Evolutionary conservation across 2,329 filamentous ascomycete genomes (phyloP).

Genomic region (Clonostachys rosea): DNA sequence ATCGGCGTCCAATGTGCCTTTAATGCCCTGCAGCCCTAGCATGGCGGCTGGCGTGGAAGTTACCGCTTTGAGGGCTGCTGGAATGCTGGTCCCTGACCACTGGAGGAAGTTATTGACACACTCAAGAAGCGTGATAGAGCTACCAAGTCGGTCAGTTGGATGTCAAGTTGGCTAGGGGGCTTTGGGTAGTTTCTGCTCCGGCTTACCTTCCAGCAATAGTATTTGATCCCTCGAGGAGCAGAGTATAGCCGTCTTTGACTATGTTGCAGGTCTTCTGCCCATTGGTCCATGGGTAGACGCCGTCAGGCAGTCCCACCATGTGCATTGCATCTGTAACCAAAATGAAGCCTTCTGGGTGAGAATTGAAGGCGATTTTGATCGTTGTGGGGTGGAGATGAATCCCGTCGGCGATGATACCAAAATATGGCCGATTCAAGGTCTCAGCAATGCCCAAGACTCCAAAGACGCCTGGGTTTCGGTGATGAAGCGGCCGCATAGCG

Average conservation of each 20-base stretch:
- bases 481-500: conserved; percentile 85
- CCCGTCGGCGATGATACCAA: conserved; percentile 86
- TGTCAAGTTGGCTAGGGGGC: background rate
- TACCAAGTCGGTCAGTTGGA: conserved; percentile 15
- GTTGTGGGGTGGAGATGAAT: conserved; percentile 86
- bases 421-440: conserved; percentile 62
- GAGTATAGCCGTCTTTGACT: conserved; percentile 65
- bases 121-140: conserved; percentile 70
- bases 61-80: conserved; percentile 66
- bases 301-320: conserved; percentile 77
- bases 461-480: conserved; percentile 88
- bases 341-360: conserved; percentile 79
- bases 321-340: conserved; percentile 93
- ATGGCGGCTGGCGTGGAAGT: conserved; percentile 74
- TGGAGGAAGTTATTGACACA: conserved; percentile 78
- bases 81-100: conserved; percentile 66
- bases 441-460: conserved; percentile 72
- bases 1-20: conserved; percentile 60
- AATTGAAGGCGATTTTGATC: conserved; percentile 83
- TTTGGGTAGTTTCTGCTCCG: background rate
- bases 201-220: conserved; percentile 72
- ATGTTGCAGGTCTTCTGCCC: conserved; percentile 52
- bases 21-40: conserved; percentile 62
- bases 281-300: conserved; percentile 83
- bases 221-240: conserved; percentile 74